Evolutionary conservation across 2,329 filamentous ascomycete genomes (phyloP).

Genomic region (Aspergillus cejpii): DNA sequence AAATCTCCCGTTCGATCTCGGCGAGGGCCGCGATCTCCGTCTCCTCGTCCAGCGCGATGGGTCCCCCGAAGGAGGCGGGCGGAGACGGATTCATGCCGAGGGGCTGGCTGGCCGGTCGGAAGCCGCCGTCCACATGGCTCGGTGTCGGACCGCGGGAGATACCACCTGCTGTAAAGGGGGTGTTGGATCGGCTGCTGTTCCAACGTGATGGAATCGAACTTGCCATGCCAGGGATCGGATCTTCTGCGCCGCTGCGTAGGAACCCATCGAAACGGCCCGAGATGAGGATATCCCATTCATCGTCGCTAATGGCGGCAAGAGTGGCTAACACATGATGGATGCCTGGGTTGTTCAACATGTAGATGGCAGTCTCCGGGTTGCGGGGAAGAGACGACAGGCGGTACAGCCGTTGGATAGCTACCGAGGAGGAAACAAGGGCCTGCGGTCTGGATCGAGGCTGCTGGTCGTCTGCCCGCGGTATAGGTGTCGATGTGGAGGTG

Average conservation of each 20-base stretch:
- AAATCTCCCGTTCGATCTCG: slow-evolving; percentile 89
- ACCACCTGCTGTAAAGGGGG: slow-evolving; percentile 28
- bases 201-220: slow-evolving; percentile 24
- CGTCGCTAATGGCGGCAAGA: slow-evolving; percentile 75
- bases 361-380: slow-evolving; percentile 79
- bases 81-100: slow-evolving; percentile 40
- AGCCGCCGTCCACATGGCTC: slow-evolving; percentile 37
- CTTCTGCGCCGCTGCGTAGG: slow-evolving; percentile 83
- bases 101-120: slow-evolving; percentile 37
- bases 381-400: slow-evolving; percentile 65
- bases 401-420: slow-evolving; percentile 79
- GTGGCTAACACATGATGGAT: slow-evolving; percentile 84
- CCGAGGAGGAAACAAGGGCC: slow-evolving; percentile 65
- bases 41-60: slow-evolving; percentile 87
- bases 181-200: slow-evolving; percentile 37
- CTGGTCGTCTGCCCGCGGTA: slow-evolving; percentile 57
- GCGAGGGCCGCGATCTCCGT: slow-evolving; percentile 83
- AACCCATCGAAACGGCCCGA: slow-evolving; percentile 95
- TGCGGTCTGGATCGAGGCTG: slow-evolving; percentile 60
- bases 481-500: slow-evolving; percentile 47
- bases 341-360: slow-evolving; percentile 71
- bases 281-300: slow-evolving; percentile 94
- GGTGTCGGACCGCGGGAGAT: slow-evolving; percentile 33
- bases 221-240: slow-evolving; percentile 27
- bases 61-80: slow-evolving; percentile 58